A percentile compares a stretch with the other conserved stretches of the same genome.
Conservation (phyloP, 78 protist species). For the Carpediemonas membranifera region DNA sequence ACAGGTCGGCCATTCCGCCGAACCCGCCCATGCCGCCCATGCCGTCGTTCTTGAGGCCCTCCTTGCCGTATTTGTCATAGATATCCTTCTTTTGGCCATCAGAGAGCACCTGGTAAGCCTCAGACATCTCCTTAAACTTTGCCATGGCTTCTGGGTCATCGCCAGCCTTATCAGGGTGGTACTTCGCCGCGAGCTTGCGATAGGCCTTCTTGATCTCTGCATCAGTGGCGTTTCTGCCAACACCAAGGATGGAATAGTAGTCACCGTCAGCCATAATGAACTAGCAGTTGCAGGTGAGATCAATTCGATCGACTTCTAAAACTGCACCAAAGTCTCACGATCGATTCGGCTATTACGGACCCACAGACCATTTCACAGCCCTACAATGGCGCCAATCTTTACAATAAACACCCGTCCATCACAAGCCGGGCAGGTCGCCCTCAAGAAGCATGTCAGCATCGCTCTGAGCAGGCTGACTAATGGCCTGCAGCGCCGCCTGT, state of each 20-base stretch:
- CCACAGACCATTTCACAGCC: no score
- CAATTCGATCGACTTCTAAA: no score
- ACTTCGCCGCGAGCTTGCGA: not conserved
- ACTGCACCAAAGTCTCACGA: no score
- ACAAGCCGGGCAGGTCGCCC: no score
- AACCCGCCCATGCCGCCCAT: not conserved
- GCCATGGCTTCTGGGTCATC: not conserved
- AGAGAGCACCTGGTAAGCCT: slow-evolving; percentile 34
- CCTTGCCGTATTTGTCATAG: slow-evolving; percentile 44
- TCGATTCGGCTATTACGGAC: no score
- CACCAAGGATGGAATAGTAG: slow-evolving; percentile 21
- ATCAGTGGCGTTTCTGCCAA: slow-evolving; percentile 8
- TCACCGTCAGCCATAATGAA: no score
- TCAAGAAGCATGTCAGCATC: no score
- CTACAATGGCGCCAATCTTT: no score
- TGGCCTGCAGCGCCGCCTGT: no score
- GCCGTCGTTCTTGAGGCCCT: slow-evolving; percentile 9
- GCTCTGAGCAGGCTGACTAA: no score
- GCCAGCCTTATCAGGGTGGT: slow-evolving; percentile 45
- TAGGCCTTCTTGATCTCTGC: slow-evolving; percentile 20
- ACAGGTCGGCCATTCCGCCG: not conserved
- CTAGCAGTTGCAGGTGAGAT: no score
- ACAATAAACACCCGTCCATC: no score
- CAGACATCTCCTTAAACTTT: slow-evolving; percentile 21
- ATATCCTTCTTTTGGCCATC: slow-evolving; percentile 20